phyloP scores from a whole-genome alignment of 2,329 filamentous ascomycete genomes.

The Lachnellula hyalina region DNA sequence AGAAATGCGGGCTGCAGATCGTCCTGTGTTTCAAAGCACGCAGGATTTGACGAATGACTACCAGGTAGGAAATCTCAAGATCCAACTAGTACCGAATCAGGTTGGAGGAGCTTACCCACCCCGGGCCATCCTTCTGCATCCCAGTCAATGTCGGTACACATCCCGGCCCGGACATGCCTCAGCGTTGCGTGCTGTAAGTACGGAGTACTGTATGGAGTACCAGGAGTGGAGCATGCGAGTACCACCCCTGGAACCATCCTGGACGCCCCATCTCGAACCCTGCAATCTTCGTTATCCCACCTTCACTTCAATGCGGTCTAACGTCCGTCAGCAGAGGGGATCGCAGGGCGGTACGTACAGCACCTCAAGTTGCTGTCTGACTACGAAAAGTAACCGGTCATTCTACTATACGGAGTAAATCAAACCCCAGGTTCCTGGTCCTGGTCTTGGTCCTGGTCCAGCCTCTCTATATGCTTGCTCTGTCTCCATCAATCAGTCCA shows the following conservation, averaged over 20 bases:
- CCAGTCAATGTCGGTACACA: background rate
- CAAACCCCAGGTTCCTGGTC: too few relatives aligned
- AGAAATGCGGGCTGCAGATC: constrained; percentile 9
- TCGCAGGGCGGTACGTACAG: background rate
- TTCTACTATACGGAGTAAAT: too few relatives aligned
- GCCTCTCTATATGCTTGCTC: background rate
- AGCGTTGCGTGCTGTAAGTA: too few relatives aligned
- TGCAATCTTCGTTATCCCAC: constrained; percentile 15
- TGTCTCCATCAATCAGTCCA: background rate
- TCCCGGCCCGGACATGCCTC: background rate
- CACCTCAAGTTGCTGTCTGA: too few relatives aligned
- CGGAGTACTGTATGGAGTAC: background rate
- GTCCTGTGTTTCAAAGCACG: constrained; percentile 17
- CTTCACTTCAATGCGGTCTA: background rate
- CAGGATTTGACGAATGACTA: constrained; percentile 16
- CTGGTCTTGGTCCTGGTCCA: too few relatives aligned
- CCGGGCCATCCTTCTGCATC: background rate
- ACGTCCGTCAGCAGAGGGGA: background rate
- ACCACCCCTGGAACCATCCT: constrained; percentile 1
- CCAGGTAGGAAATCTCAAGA: constrained; percentile 14
- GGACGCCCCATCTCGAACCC: constrained; percentile 1
- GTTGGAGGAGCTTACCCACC: constrained; percentile 1
- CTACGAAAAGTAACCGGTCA: too few relatives aligned
- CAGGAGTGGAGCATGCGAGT: constrained; percentile 2
- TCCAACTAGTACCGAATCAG: constrained; percentile 12